A percentile compares a stretch with the other conserved stretches of the same genome.
Conservation (phyloP, 1,284 basidiomycete species). For the Dichomitus squalens region DNA sequence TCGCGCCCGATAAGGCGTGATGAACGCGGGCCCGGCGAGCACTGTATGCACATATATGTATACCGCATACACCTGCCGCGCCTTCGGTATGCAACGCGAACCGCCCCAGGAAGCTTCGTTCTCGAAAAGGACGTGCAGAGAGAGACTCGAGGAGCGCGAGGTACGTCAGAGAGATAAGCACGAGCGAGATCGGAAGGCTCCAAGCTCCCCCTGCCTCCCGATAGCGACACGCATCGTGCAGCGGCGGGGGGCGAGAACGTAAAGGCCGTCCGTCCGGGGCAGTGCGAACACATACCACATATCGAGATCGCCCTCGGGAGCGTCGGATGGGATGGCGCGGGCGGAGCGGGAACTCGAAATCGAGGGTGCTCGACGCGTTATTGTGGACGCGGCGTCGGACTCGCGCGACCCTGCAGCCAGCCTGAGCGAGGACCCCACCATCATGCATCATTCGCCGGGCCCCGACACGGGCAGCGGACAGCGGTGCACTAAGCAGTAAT, state of each 20-base stretch:
- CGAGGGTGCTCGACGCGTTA: constrained; percentile 5
- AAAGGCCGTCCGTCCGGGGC: too few relatives aligned
- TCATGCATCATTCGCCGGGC: not conserved
- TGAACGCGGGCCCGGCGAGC: not conserved
- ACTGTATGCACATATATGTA: not conserved
- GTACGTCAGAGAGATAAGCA: constrained; percentile 6
- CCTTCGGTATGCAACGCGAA: too few relatives aligned
- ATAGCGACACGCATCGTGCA: not conserved
- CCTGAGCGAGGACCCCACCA: too few relatives aligned
- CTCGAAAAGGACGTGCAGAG: too few relatives aligned
- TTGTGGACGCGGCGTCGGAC: too few relatives aligned
- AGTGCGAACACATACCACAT: not conserved
- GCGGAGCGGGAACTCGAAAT: constrained; percentile 1
- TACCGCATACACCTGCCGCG: too few relatives aligned
- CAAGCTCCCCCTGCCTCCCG: too few relatives aligned
- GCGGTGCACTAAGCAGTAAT: not conserved
- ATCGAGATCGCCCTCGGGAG: too few relatives aligned
- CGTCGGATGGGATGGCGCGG: not conserved
- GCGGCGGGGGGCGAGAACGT: not conserved
- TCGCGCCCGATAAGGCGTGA: not conserved
- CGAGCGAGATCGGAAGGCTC: not conserved
- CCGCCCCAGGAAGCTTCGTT: not conserved
- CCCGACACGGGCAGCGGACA: not conserved
- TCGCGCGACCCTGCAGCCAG: not conserved
- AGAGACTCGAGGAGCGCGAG: not conserved